Conservation (phyloP, 768 basidiomycete genomes). For the Mycena alexandri region DNA sequence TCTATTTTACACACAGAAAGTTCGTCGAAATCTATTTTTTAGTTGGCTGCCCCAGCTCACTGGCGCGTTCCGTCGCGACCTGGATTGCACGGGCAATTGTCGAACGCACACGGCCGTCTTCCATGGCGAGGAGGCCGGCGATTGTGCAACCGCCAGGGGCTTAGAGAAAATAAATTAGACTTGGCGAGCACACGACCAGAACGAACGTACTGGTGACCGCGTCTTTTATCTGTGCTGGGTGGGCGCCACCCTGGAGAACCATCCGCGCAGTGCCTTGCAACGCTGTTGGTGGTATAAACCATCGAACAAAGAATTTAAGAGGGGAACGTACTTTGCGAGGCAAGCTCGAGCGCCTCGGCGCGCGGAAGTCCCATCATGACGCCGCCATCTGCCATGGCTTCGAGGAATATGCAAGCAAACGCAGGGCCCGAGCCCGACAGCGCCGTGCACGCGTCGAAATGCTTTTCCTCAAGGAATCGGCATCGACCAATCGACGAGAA, state of each 20-base stretch:
- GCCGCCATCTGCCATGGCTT: conserved; percentile 99
- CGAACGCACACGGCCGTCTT: conserved; percentile 93
- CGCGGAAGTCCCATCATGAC: conserved; percentile 99
- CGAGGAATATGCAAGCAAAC: conserved; percentile 95
- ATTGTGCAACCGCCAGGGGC: conserved; percentile 99
- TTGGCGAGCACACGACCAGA: not conserved
- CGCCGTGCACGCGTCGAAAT: conserved; percentile 98
- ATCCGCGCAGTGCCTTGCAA: conserved; percentile 97
- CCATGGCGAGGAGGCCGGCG: conserved; percentile 93
- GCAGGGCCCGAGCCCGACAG: conserved; percentile 97
- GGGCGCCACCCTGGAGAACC: conserved; percentile 88
- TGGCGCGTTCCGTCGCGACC: conserved; percentile 90
- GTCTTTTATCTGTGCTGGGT: conserved; percentile 97
- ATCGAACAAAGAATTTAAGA: not conserved
- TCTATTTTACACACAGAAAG: not conserved
- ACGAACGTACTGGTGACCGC: conserved; percentile 88
- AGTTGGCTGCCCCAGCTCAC: conserved; percentile 81
- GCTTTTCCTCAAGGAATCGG: conserved; percentile 96
- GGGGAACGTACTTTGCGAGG: conserved; percentile 84
- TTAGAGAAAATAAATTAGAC: conserved; percentile 44
- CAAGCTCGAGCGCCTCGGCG: conserved; percentile 93
- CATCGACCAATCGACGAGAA: conserved; percentile 98
- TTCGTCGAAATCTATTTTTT: conserved; percentile 56
- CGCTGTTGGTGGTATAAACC: conserved; percentile 58
- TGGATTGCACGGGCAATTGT: conserved; percentile 97